phyloP scores from a whole-genome alignment of 306 rosid species.

The Phaseolus lunatus region DNA sequence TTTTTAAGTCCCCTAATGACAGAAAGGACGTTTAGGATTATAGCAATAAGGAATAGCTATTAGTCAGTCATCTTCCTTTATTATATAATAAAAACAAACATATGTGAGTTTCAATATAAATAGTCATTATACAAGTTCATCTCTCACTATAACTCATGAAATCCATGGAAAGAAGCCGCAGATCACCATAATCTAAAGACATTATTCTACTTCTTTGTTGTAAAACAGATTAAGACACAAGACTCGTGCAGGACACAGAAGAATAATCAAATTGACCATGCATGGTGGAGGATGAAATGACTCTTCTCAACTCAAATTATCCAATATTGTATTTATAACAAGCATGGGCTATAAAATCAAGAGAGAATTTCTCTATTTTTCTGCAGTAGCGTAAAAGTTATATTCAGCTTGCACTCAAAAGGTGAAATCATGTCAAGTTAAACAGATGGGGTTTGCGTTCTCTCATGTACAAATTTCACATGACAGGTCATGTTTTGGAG shows the following conservation, averaged over 20 bases:
- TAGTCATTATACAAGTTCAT: too few relatives aligned
- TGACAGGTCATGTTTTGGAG: neutral
- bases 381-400: neutral
- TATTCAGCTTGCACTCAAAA: slow-evolving; percentile 20
- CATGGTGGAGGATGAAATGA: neutral
- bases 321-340: neutral
- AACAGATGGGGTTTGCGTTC: neutral
- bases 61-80: slow-evolving; percentile 18
- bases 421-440: neutral
- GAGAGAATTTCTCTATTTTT: neutral
- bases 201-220: too few relatives aligned
- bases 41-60: slow-evolving; percentile 15
- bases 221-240: neutral
- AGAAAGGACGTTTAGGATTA: slow-evolving; percentile 44
- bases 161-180: too few relatives aligned
- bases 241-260: neutral
- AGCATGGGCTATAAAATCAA: neutral
- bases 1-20: slow-evolving; percentile 84
- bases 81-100: neutral
- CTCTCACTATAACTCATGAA: too few relatives aligned
- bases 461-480: neutral
- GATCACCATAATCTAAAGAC: neutral
- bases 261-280: neutral
- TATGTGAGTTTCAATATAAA: neutral
- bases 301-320: neutral